Conservation (phyloP, 257 asterid genomes). For the Verbena officinalis region DNA sequence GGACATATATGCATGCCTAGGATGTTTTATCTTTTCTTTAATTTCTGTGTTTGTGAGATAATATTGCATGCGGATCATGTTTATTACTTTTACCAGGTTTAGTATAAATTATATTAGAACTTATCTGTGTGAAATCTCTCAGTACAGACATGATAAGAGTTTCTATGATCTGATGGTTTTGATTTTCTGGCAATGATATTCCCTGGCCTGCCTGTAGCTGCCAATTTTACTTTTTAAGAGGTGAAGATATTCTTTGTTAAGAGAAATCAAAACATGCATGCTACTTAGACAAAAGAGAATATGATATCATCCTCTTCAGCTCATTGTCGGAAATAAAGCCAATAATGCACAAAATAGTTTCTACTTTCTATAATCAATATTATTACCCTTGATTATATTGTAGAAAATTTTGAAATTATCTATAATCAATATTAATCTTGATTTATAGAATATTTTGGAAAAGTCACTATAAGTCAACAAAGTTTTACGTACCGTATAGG, state of each 20-base stretch:
- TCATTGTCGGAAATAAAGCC: conserved; percentile 25
- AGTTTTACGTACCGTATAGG: too few relatives aligned
- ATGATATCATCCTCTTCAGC: conserved; percentile 22
- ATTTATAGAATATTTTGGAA: too few relatives aligned
- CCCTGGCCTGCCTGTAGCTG: conserved; percentile 21
- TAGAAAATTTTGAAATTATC: too few relatives aligned
- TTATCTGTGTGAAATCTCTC: background rate
- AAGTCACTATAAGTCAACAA: conserved; percentile 5
- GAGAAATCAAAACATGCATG: conserved; percentile 35
- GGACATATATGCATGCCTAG: conserved; percentile 6
- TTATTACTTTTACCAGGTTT: background rate
- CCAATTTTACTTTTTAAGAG: conserved; percentile 34
- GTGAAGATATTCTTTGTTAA: conserved; percentile 21
- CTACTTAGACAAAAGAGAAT: conserved; percentile 20
- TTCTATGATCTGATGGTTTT: conserved; percentile 20
- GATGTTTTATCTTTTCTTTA: background rate
- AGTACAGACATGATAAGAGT: conserved; percentile 9
- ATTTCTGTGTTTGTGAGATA: background rate
- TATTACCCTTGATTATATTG: too few relatives aligned
- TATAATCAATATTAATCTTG: too few relatives aligned
- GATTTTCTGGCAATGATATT: conserved; percentile 22
- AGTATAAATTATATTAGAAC: conserved; percentile 8
- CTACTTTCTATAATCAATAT: too few relatives aligned
- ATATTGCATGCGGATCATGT: conserved; percentile 7
- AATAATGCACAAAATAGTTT: conserved; percentile 5